Base-by-base conservation (phyloP, 305 asterid genomes). In the Stenogyne calaminthoides region DNA sequence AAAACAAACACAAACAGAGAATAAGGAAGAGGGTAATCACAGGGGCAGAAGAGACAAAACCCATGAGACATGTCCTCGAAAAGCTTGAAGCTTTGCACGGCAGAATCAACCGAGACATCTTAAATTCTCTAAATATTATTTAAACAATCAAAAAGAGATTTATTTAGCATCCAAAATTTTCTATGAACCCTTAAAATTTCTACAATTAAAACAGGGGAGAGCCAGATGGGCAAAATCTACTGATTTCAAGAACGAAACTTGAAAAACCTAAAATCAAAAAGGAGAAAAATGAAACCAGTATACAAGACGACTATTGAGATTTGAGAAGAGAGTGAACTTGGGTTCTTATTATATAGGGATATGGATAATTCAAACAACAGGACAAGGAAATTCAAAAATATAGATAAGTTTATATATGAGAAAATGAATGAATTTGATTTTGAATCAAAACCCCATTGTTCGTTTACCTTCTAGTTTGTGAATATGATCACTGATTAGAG, bases 71-170 rank as follows among this genome's bases (percentile, higher is more conserved):
- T 69, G 87, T 82, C 89, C 80, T 91, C 6, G 97, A 89, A 47
- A 89, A 84, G 84, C 77, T 82, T 61, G 93, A 83, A 85, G 84
- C 88, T 83, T 86, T 91, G 88, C 83, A 86, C 55, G 97, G 97
- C 64, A 91, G 84, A 82, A 93, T 77, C 89, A 93, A 86, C 68
- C 96, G 88, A 75, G 96, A 91, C 98, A 93, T 91, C 79, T 36
- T 58, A 85, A 77, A 74, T 51, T 76, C 69, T 74, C 82, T 66
- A 75, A 36, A 36, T 22, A 61, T 49, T 22, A 52, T 64, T 9
- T 15, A 51, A 40, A 6, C 32, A 64, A 39, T 1, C 11, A 64
- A 37, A 22, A 12, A 25, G 1, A 16, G 47, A 40, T 46, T 54
- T 66, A 67, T 29, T 61, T 32, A 4, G 58, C 54, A 54, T 15